Evolutionary conservation across 495 filamentous ascomycete genomes (phyloP), one percentile per base, ranked within the genome.

Genomic region (Neurospora sublineolata): DNA sequence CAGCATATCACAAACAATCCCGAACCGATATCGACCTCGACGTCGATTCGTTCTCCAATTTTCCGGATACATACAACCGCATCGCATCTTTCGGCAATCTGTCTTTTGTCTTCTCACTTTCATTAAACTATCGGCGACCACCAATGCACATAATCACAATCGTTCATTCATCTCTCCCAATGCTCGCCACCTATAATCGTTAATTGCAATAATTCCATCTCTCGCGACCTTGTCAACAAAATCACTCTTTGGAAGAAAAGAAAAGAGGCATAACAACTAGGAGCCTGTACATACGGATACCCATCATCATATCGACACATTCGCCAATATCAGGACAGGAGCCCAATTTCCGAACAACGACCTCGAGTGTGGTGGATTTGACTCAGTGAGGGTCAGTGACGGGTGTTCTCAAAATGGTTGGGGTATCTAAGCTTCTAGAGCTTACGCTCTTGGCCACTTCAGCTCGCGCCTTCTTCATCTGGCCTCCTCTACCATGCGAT

Each of bases 381-480:
- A 60, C 52, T 6, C 4, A 6, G 12, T 60, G 12, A 60, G 52
- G 23, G 52, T 30, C 52, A 27, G 23, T 60, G 52, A 60, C 52
- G 6, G 23, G 52, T 60, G 12, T 58, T 41, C 72, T 77, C 82
- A 84, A 76, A 52, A 85, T 85, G 83, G 73, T 77, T 75, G 73
- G 72, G 70, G 73, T 68, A 71, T 74, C 75, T 18, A 40, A 78
- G 69, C 73, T 81, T 38, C 70, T 84, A 46, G 80, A 82, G 76
- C 75, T 85, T 52, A 78, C 81, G 69, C 71, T 84, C 76, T 84
- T 82, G 82, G 76, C 76, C 72, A 72, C 82, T 37, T 72, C 76
- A 42, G 77, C 79, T 67, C 75, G 77, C 37, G 82, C 80, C 69
- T 81, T 85, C 72, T 80, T 76, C 69, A 79, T 79, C 6, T 82